Percentiles rank a stretch among this genome's conserved stretches.
Conservation (phyloP, 2,329 filamentous ascomycete genomes). For the Apiospora malaysiana region DNA sequence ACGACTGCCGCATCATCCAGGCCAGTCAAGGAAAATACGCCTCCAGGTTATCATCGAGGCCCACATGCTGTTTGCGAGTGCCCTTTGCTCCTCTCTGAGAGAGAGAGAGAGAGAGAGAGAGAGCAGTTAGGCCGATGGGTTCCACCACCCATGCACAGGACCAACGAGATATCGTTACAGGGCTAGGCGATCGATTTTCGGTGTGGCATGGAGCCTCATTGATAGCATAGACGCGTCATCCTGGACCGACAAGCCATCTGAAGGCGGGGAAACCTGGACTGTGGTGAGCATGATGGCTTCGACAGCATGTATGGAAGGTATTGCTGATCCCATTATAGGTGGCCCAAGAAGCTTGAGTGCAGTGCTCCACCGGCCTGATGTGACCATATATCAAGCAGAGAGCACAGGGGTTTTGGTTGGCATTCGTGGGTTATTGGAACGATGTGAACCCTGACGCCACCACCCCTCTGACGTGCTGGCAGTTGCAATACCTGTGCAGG, state of each 20-base stretch:
- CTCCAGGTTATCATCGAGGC: not conserved
- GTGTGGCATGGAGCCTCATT: not conserved
- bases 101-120: too few relatives aligned
- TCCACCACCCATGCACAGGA: not conserved
- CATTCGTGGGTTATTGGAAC: not conserved
- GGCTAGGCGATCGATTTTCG: not conserved
- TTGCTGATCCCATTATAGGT: not conserved
- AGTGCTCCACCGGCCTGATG: not conserved
- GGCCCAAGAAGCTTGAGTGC: not conserved
- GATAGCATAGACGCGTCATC: constrained; percentile 11
- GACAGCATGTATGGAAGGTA: not conserved
- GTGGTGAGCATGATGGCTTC: not conserved
- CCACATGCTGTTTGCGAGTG: too few relatives aligned
- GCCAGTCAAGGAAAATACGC: not conserved
- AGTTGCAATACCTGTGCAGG: constrained; percentile 1
- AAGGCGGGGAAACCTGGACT: constrained; percentile 13
- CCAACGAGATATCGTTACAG: not conserved
- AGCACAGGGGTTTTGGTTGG: constrained; percentile 14
- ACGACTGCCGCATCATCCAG: not conserved
- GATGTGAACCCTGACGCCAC: constrained; percentile 11
- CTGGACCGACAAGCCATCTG: not conserved
- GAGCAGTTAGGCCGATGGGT: not conserved
- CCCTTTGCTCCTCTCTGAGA: not conserved
- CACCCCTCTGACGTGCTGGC: constrained; percentile 6
- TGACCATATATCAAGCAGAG: not conserved